Conservation (phyloP, 306 rosid genomes). For the Boehmeria nivea region DNA sequence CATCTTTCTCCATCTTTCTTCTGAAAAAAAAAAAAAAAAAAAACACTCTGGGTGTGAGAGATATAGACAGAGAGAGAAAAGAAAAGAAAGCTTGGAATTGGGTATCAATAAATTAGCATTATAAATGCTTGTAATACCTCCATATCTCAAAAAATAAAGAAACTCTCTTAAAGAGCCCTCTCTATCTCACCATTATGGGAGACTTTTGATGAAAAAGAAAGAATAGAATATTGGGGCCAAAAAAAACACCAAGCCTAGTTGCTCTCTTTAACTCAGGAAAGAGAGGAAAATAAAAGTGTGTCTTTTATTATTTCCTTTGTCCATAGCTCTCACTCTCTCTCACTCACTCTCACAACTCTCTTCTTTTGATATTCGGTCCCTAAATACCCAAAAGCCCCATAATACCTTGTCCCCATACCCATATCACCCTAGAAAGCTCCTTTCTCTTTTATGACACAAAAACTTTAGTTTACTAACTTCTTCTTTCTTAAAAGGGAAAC, state of each 20-base stretch:
- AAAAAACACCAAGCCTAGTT: slow-evolving; percentile 24
- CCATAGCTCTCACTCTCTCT: not conserved
- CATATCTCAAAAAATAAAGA: not conserved
- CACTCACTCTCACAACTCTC: too few species aligned
- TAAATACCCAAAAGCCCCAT: slow-evolving; percentile 47
- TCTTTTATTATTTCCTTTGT: too few species aligned
- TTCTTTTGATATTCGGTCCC: slow-evolving; percentile 26
- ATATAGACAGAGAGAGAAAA: not conserved
- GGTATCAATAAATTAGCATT: slow-evolving; percentile 19
- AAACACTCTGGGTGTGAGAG: too few species aligned
- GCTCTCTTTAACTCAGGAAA: slow-evolving; percentile 29
- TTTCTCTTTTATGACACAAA: not conserved
- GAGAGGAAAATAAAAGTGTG: slow-evolving; percentile 8
- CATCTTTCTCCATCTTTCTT: slow-evolving; percentile 4
- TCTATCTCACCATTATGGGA: not conserved
- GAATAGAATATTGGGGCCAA: slow-evolving; percentile 2
- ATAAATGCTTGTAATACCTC: slow-evolving; percentile 19
- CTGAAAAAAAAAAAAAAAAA: not conserved
- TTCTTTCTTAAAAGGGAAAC: not conserved
- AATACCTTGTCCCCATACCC: slow-evolving; percentile 35
- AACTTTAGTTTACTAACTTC: not conserved
- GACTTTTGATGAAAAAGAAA: not conserved
- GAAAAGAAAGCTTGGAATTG: not conserved
- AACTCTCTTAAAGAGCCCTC: not conserved
- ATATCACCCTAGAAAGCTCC: slow-evolving; percentile 1